Percentiles rank a stretch among this genome's conserved stretches.
Evolutionary conservation across 2,329 filamentous ascomycete species (phyloP).

Genomic region (Sclerotinia sclerotiorum): DNA sequence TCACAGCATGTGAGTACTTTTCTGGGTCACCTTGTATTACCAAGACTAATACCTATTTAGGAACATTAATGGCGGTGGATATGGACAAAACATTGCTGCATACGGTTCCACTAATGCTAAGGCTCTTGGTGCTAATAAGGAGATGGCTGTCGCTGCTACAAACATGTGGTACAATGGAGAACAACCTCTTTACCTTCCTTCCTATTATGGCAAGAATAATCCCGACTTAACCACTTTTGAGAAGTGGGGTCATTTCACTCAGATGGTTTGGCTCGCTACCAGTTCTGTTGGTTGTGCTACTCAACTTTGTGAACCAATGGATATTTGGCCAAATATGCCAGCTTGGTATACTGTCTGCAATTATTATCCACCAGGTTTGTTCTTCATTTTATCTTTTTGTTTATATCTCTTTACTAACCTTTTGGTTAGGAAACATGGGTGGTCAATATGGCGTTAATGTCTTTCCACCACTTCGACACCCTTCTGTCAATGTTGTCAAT

Average conservation of each 20-base stretch:
- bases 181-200: slow-evolving; percentile 53
- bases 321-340: slow-evolving; percentile 35
- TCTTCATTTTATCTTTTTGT: background rate
- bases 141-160: slow-evolving; percentile 66
- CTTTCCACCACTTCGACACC: slow-evolving; percentile 19
- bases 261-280: slow-evolving; percentile 68
- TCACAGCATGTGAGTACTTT: slow-evolving; percentile 59
- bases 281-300: slow-evolving; percentile 61
- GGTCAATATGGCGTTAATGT: slow-evolving; percentile 23
- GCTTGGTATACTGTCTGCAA: slow-evolving; percentile 84
- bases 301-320: slow-evolving; percentile 53
- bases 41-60: slow-evolving; percentile 38
- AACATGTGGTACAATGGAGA: slow-evolving; percentile 91
- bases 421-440: slow-evolving; percentile 19
- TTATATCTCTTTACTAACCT: background rate
- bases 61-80: slow-evolving; percentile 58
- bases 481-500: slow-evolving; percentile 7
- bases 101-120: slow-evolving; percentile 47
- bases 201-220: slow-evolving; percentile 57
- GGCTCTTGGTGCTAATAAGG: slow-evolving; percentile 48
- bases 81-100: slow-evolving; percentile 90
- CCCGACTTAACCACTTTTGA: slow-evolving; percentile 64
- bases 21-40: slow-evolving; percentile 1
- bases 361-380: slow-evolving; percentile 51
- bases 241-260: slow-evolving; percentile 70